These are phyloP conservation scores for Omphalotus guepiniiformis DNA, from an alignment of 768 basidiomycete species.

Conservation along the genomic window DNA sequence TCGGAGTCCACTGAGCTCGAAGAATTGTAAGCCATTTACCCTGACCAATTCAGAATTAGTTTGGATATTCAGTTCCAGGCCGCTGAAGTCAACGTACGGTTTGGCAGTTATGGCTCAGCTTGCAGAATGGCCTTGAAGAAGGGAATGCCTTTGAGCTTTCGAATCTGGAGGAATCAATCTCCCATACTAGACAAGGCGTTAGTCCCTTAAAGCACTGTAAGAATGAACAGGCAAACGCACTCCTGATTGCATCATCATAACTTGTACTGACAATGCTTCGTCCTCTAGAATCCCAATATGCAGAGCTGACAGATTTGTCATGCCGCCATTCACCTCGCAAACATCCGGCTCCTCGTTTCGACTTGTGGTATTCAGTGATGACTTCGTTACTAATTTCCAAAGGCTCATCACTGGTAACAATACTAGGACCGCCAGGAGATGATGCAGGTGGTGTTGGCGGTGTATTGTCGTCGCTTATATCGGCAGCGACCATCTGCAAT, in stretches of 20 bases:
- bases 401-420: no score
- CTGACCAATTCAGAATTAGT: no score
- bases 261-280: slow-evolving; percentile 78
- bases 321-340: slow-evolving; percentile 67
- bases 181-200: slow-evolving; percentile 62
- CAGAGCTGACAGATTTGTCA: slow-evolving; percentile 75
- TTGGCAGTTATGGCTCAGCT: slow-evolving; percentile 72
- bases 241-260: slow-evolving; percentile 72
- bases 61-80: no score
- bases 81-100: slow-evolving; percentile 64
- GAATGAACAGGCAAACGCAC: slow-evolving; percentile 29
- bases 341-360: slow-evolving; percentile 47
- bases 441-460: slow-evolving; percentile 23
- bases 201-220: slow-evolving; percentile 22
- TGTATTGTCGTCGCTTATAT: slow-evolving; percentile 25
- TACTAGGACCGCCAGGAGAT: no score
- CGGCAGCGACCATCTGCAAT: slow-evolving; percentile 38
- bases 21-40: slow-evolving; percentile 80
- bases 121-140: slow-evolving; percentile 58
- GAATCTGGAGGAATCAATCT: slow-evolving; percentile 52
- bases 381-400: slow-evolving; percentile 36
- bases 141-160: slow-evolving; percentile 47
- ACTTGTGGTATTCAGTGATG: slow-evolving; percentile 45
- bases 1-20: slow-evolving; percentile 73
- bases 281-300: slow-evolving; percentile 83